Evolutionary conservation across 73 alveolate species (phyloP).

Genomic region (Uronychia setigera): DNA sequence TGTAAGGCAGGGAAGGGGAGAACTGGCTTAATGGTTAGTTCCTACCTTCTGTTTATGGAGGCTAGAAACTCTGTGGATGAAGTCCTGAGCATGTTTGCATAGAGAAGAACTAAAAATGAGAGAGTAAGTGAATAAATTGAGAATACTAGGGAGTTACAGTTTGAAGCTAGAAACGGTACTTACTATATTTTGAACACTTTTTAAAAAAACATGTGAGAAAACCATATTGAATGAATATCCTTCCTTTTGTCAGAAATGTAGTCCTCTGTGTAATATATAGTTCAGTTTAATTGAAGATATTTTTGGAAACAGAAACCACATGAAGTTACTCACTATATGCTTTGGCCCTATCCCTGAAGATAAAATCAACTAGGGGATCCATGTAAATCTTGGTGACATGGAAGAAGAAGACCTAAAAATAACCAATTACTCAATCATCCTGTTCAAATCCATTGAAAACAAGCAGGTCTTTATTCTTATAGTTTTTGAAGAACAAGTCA

Average conservation of each 20-base stretch:
- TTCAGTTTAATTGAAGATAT: background rate
- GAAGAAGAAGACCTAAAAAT: background rate
- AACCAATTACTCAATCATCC: background rate
- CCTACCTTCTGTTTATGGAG: conserved; percentile 72
- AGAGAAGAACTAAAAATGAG: conserved; percentile 79
- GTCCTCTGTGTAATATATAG: background rate
- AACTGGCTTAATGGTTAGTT: conserved; percentile 84
- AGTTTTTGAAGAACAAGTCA: background rate
- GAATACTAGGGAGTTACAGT: conserved; percentile 19
- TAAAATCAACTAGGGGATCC: background rate
- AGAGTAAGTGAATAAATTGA: conserved; percentile 33
- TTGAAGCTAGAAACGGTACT: conserved; percentile 25
- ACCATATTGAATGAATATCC: conserved; percentile 13
- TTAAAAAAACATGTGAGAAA: background rate
- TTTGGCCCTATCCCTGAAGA: conserved; percentile 2
- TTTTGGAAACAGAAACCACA: background rate
- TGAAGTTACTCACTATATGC: conserved; percentile 5
- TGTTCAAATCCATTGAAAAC: background rate
- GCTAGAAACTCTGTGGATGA: conserved; percentile 70
- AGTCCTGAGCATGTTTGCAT: conserved; percentile 78
- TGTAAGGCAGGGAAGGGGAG: conserved; percentile 96
- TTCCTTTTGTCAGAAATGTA: background rate
- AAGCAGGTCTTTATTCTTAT: background rate
- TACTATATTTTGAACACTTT: conserved; percentile 18
- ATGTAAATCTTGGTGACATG: background rate